Evolutionary conservation across 345 rosid species (phyloP).

Genomic region (Euphorbia pulcherrima): DNA sequence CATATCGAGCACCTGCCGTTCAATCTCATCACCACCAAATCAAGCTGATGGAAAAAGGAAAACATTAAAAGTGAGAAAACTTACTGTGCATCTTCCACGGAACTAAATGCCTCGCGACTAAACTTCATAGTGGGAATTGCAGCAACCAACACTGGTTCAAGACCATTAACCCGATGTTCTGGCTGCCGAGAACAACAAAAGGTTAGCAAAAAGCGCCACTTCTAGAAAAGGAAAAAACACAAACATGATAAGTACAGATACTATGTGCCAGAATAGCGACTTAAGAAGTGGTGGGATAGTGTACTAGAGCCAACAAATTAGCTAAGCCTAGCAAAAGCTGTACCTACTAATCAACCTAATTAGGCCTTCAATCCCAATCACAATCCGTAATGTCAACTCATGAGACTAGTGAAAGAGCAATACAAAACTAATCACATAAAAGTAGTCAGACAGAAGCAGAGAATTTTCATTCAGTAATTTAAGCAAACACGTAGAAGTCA

Average conservation of each 20-base stretch:
- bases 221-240: too few relatives aligned
- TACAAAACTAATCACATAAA: not conserved
- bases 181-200: conserved; percentile 29
- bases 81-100: conserved; percentile 59
- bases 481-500: conserved; percentile 3
- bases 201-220: conserved; percentile 14
- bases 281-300: not conserved
- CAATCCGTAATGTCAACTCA: not conserved
- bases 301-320: not conserved
- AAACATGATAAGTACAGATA: not conserved
- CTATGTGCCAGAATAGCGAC: not conserved
- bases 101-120: conserved; percentile 41
- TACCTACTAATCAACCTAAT: not conserved
- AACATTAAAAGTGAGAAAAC: conserved; percentile 15
- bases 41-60: too few relatives aligned
- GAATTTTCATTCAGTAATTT: not conserved
- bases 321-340: not conserved
- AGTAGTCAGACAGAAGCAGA: not conserved
- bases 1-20: conserved; percentile 62
- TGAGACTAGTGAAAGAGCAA: not conserved
- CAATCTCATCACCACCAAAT: conserved; percentile 1
- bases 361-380: not conserved
- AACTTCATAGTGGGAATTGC: conserved; percentile 66
- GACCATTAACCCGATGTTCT: conserved; percentile 38
- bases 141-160: conserved; percentile 56